A percentile compares a stretch with the other conserved stretches of the same genome.
phyloP scores from a whole-genome alignment of 2,329 filamentous ascomycete genomes.

The Penicillium sp. region DNA sequence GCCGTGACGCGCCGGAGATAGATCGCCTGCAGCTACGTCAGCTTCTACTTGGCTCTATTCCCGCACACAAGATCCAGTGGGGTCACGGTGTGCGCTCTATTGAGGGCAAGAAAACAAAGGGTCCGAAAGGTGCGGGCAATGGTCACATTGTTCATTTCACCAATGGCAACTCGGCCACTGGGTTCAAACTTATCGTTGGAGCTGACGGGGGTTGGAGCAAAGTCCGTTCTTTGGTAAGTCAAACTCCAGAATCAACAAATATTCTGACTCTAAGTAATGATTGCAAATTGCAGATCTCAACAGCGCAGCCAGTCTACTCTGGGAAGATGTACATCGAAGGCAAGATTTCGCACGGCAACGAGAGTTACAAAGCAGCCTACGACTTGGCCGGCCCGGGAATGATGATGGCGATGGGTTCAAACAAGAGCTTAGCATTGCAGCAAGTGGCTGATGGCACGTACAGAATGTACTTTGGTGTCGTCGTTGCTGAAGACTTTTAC shows the following conservation, averaged over 20 bases:
- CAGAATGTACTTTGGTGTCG: constrained; percentile 4
- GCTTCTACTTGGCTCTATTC: constrained; percentile 39
- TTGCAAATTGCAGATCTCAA: neutral
- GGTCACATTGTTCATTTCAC: neutral
- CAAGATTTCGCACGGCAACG: constrained; percentile 2
- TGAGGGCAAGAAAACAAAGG: constrained; percentile 3
- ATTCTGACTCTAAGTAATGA: neutral
- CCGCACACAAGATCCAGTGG: constrained; percentile 36
- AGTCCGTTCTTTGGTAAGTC: constrained; percentile 6
- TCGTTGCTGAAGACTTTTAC: constrained; percentile 1
- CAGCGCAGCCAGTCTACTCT: constrained; percentile 1
- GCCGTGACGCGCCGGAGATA: constrained; percentile 41
- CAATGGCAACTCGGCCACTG: constrained; percentile 2
- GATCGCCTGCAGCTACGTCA: constrained; percentile 39
- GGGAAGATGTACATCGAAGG: constrained; percentile 7
- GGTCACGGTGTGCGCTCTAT: constrained; percentile 24
- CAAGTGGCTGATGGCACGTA: constrained; percentile 4
- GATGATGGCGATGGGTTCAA: constrained; percentile 1
- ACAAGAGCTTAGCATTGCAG: constrained; percentile 1
- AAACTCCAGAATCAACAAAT: neutral
- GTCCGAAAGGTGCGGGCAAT: neutral
- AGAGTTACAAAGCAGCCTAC: neutral
- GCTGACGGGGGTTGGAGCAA: constrained; percentile 11
- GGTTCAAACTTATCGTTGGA: constrained; percentile 6
- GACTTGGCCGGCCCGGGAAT: constrained; percentile 3